Evolutionary conservation across 2,329 filamentous ascomycete species (phyloP), one percentile per base, ranked within the genome.

Genomic region (Monosporascus sp.): DNA sequence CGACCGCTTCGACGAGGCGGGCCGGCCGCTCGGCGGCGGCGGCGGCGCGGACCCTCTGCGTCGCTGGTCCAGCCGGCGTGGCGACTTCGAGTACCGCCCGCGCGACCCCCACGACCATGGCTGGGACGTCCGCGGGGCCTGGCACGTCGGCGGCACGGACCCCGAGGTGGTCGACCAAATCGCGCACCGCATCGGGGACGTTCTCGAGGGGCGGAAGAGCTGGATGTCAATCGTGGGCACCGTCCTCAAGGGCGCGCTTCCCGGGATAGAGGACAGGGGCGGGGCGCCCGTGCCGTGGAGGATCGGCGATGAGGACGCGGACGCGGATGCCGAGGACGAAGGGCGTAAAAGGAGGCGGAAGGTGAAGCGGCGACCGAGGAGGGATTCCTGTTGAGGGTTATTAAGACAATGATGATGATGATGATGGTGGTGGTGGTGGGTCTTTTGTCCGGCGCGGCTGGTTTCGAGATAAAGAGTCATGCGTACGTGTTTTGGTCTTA

Each of bases 1-100:
- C n/a, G 62, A 64, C 27, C 64, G 66, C 25, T 69, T 69, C 38
- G 66, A 68, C 45, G 37, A 57, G 15, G 59, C 60, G 1, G 66
- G 67, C 2, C 57, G 54, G 31, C 64, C 60, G 2, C 49, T 67
- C 9, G 56, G 59, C n/a, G 36, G 47, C 22, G 43, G 52, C 1
- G 36, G 41, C 14, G 18, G 51, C 47, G 43, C 14, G 1, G 41
- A 49, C 31, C n/a, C 44, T 31, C 54, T 36, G 17, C 51, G 55
- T 22, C 35, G 39, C 20, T 52, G 50, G 20, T 38, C 57, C 18
- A 54, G 50, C 14, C 54, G 57, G 27, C 54, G 49, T n/a, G 62
- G 61, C 36, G 52, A 50, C 18, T 62, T 63, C 48, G 61, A 65
- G 36, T 62, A 58, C 45, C 48, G 57, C 7, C 59, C 61, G 6